phyloP scores from a whole-genome alignment of 2,329 filamentous ascomycete species.

The Thielaviopsis musarum region DNA sequence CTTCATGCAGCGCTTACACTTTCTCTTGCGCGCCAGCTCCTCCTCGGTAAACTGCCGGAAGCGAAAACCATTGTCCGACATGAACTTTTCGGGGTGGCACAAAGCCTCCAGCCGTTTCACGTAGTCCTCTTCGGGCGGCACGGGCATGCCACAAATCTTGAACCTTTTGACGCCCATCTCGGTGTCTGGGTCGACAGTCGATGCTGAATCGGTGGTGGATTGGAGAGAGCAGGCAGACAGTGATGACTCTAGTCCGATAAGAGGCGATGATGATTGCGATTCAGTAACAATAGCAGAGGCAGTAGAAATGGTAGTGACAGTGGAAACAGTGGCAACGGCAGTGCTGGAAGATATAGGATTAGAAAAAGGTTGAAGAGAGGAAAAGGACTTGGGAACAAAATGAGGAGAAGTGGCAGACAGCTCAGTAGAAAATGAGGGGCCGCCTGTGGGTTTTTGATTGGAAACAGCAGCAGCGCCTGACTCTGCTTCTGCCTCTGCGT shows the following conservation, averaged over 20 bases:
- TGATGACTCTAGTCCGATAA: background rate
- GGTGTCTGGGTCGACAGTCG: background rate
- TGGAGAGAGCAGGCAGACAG: conserved; percentile 4
- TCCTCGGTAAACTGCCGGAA: conserved; percentile 15
- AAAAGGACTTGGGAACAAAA: background rate
- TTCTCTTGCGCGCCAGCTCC: conserved; percentile 19
- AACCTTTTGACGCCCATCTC: background rate
- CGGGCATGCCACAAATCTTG: background rate
- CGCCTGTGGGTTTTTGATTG: background rate
- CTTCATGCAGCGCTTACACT: conserved; percentile 18
- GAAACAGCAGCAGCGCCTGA: background rate
- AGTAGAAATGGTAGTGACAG: background rate
- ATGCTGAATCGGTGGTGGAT: background rate
- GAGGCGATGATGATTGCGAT: background rate
- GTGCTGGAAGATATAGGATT: too few relatives aligned
- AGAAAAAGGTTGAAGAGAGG: background rate
- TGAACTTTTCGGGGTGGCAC: background rate
- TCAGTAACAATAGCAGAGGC: background rate
- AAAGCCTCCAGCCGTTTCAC: background rate
- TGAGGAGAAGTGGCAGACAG: background rate
- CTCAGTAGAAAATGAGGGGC: background rate
- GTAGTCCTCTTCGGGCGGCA: background rate
- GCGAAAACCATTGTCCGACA: conserved; percentile 15
- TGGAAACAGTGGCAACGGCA: background rate
- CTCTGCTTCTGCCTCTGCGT: background rate